These are phyloP conservation scores for Geosmithia putterillii DNA, from an alignment of 2,329 filamentous ascomycete genomes.

Conservation along the genomic window DNA sequence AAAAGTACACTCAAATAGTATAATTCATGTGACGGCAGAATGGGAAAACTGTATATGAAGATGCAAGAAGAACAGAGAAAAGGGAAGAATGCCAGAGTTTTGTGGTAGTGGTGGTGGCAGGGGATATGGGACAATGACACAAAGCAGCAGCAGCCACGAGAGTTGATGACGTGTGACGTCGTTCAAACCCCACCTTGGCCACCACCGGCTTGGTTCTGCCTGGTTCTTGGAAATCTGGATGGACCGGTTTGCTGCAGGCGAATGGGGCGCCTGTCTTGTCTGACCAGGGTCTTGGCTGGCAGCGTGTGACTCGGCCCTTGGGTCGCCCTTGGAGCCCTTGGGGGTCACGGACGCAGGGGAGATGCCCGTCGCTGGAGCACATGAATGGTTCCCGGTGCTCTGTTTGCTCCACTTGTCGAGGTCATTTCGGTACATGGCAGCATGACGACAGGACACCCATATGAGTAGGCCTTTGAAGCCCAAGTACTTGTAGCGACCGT, in stretches of 20 bases:
- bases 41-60: not conserved
- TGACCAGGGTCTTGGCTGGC: not conserved
- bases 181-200: not conserved
- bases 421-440: not conserved
- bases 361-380: not conserved
- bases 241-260: not conserved
- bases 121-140: not conserved
- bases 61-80: not conserved
- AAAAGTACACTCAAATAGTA: not conserved
- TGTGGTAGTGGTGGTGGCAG: not conserved
- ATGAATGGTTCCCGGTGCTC: not conserved
- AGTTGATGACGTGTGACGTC: conserved; percentile 3
- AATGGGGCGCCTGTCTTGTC: not conserved
- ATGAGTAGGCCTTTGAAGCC: no score
- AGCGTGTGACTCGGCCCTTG: not conserved
- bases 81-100: not conserved
- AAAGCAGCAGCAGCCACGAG: not conserved
- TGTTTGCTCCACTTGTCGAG: not conserved
- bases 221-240: no score
- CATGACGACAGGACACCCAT: no score
- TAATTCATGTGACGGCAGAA: no score
- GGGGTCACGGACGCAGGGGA: not conserved
- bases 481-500: not conserved
- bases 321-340: not conserved
- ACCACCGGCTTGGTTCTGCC: not conserved